A percentile compares a stretch with the other conserved stretches of the same genome.
Conservation (phyloP, 2,329 filamentous ascomycete genomes). For the Arthroderma uncinatum region DNA sequence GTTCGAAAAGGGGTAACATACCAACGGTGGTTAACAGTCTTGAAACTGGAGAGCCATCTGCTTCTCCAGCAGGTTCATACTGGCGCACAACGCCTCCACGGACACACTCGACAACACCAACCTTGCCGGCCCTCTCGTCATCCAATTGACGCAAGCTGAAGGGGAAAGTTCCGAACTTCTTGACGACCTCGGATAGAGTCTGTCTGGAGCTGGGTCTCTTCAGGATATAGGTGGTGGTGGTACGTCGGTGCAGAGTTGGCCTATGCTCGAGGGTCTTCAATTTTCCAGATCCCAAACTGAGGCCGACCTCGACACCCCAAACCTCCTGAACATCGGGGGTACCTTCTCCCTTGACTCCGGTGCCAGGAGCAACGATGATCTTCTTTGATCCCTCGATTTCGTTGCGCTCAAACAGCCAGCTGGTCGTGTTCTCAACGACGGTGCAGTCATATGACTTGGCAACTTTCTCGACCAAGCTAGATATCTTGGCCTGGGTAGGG, state of each 20-base stretch:
- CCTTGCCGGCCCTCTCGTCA: slow-evolving; percentile 89
- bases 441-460: slow-evolving; percentile 83
- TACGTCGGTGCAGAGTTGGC: slow-evolving; percentile 85
- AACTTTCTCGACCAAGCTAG: slow-evolving; percentile 77
- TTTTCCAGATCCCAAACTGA: slow-evolving; percentile 85
- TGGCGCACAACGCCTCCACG: slow-evolving; percentile 83
- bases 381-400: slow-evolving; percentile 98
- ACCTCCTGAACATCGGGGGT: slow-evolving; percentile 80
- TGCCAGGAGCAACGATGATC: slow-evolving; percentile 73
- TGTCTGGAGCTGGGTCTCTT: slow-evolving; percentile 91
- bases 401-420: slow-evolving; percentile 91
- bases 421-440: slow-evolving; percentile 94
- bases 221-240: slow-evolving; percentile 77
- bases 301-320: slow-evolving; percentile 94
- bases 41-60: slow-evolving; percentile 74
- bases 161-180: slow-evolving; percentile 95
- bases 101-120: slow-evolving; percentile 93
- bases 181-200: slow-evolving; percentile 84
- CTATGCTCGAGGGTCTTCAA: slow-evolving; percentile 84
- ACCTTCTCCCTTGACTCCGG: slow-evolving; percentile 84
- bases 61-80: slow-evolving; percentile 92
- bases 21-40: slow-evolving; percentile 84
- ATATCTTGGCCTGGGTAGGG: slow-evolving; percentile 77
- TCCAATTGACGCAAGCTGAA: slow-evolving; percentile 96
- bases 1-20: slow-evolving; percentile 44